A percentile compares a stretch with the other conserved stretches of the same genome.
phyloP scores from a whole-genome alignment of 257 asterid species.

The Solanum rostratum region DNA sequence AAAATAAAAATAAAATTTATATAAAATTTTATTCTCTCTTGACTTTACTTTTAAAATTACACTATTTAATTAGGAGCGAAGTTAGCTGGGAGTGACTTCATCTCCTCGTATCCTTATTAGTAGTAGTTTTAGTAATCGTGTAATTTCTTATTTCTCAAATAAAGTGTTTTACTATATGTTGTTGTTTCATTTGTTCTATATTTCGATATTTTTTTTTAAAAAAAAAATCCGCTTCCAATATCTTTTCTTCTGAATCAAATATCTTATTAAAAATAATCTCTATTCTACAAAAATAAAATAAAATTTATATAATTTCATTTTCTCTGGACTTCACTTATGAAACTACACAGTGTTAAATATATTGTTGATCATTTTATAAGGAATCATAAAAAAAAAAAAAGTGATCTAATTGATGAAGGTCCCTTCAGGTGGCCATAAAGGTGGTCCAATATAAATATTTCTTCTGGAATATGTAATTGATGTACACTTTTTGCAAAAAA shows the following conservation, averaged over 20 bases:
- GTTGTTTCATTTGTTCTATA: neutral
- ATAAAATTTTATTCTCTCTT: neutral
- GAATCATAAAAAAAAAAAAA: neutral
- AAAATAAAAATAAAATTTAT: neutral
- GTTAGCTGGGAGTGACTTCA: neutral
- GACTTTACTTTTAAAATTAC: neutral
- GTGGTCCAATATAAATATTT: neutral
- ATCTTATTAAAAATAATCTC: neutral
- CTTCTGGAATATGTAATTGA: neutral
- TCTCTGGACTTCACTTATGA: fast-evolving
- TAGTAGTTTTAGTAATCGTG: neutral
- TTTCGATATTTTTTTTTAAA: neutral
- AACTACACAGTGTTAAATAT: too few species aligned
- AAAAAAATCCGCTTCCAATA: neutral
- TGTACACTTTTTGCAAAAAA: neutral
- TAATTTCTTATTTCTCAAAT: neutral
- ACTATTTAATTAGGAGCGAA: too few species aligned
- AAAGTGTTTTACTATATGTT: neutral
- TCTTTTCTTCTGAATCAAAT: neutral
- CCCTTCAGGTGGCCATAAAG: neutral
- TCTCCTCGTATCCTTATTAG: neutral
- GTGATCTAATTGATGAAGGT: neutral
- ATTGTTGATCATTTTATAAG: too few species aligned
- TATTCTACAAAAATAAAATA: neutral
- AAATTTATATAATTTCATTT: neutral